Percentiles rank a stretch among this genome's conserved stretches.
These are phyloP conservation scores for Metarhizium anisopliae DNA, from an alignment of 2,329 filamentous ascomycete genomes.

Conservation along the genomic window DNA sequence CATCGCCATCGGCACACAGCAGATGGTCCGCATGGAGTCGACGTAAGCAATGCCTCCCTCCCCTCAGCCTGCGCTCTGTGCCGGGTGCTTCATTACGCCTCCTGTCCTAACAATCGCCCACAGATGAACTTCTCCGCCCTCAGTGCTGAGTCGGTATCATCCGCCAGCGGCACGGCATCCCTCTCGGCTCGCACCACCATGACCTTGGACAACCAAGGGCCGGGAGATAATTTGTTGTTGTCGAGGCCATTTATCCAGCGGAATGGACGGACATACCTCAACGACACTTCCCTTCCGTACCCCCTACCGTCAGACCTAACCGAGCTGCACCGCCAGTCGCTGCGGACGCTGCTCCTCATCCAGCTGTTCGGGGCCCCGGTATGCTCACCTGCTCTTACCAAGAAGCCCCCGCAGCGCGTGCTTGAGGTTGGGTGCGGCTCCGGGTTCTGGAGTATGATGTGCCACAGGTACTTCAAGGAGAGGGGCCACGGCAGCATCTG, in stretches of 20 bases:
- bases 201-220: constrained; percentile 38
- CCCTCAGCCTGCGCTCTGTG: not conserved
- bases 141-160: constrained; percentile 38
- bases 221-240: constrained; percentile 29
- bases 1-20: constrained; percentile 4
- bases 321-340: constrained; percentile 79
- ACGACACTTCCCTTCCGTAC: constrained; percentile 63
- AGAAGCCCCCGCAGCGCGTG: constrained; percentile 64
- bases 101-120: constrained; percentile 13
- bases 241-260: constrained; percentile 56
- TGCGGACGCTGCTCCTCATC: constrained; percentile 73
- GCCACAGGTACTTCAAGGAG: constrained; percentile 67
- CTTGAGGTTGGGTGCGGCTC: constrained; percentile 83
- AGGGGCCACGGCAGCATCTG: constrained; percentile 60
- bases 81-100: not conserved
- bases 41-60: constrained; percentile 5
- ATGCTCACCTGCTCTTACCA: constrained; percentile 58
- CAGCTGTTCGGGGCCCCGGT: constrained; percentile 74
- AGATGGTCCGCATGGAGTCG: constrained; percentile 7
- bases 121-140: constrained; percentile 26
- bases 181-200: constrained; percentile 36
- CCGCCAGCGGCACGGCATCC: constrained; percentile 34
- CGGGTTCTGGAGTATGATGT: constrained; percentile 84
- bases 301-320: constrained; percentile 82
- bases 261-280: constrained; percentile 75